Conservation (phyloP, 345 rosid genomes). For the Gossypioides kirkii region DNA sequence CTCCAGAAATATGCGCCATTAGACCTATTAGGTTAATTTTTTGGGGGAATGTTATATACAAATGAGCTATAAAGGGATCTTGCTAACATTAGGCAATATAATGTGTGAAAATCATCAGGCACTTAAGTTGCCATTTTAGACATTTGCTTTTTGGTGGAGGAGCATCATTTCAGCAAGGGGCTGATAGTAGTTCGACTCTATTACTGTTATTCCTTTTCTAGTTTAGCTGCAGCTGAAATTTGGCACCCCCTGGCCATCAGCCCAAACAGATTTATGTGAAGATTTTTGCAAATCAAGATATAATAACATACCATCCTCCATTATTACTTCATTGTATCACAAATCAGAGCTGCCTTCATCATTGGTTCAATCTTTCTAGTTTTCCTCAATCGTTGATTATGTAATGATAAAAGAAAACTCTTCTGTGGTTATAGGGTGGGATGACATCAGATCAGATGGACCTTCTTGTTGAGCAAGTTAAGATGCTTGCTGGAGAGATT, state of each 20-base stretch:
- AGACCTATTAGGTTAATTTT: not conserved
- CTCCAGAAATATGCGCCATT: not conserved
- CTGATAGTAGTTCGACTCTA: not conserved
- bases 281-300: not conserved
- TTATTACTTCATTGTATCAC: not conserved
- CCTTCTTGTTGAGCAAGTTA: slow-evolving; percentile 95
- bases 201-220: not conserved
- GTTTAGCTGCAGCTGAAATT: not conserved
- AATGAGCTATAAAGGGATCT: not conserved
- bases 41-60: not conserved
- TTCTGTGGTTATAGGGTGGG: slow-evolving; percentile 45
- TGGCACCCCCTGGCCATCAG: not conserved
- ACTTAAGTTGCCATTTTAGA: not conserved
- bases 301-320: not conserved
- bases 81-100: not conserved
- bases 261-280: not conserved
- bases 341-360: not conserved
- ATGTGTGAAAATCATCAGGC: not conserved
- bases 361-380: not conserved
- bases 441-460: slow-evolving; percentile 91
- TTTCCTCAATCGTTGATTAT: not conserved
- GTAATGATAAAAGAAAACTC: not conserved
- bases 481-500: slow-evolving; percentile 98
- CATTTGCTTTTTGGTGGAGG: not conserved
- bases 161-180: slow-evolving; percentile 1